phyloP scores from a whole-genome alignment of 1,284 basidiomycete genomes.

The Pascua guehoae region DNA sequence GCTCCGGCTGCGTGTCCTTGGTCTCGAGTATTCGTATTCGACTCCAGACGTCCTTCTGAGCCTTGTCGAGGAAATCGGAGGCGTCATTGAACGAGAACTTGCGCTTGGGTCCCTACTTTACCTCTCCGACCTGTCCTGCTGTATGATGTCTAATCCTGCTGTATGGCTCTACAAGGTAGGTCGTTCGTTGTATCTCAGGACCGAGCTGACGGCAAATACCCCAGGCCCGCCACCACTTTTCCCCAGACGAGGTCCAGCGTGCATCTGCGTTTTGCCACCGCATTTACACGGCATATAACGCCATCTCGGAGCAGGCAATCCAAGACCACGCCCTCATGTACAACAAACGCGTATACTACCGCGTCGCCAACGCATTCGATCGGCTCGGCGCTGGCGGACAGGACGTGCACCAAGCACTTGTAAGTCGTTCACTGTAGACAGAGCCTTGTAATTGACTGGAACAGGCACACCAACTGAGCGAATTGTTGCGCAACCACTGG shows the following conservation, averaged over 20 bases:
- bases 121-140: constrained; percentile 2
- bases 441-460: too few relatives aligned
- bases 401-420: constrained; percentile 1
- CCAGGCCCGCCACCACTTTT: too few relatives aligned
- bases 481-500: too few relatives aligned
- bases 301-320: neutral
- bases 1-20: neutral
- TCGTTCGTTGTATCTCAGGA: too few relatives aligned
- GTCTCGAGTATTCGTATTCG: neutral
- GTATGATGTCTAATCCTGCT: neutral
- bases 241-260: too few relatives aligned
- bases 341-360: constrained; percentile 1
- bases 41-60: neutral
- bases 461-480: too few relatives aligned
- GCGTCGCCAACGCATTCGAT: neutral
- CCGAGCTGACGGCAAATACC: too few relatives aligned
- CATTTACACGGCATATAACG: neutral
- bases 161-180: too few relatives aligned
- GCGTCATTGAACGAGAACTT: neutral
- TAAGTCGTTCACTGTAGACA: neutral
- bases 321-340: constrained; percentile 1
- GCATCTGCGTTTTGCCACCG: too few relatives aligned
- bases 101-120: neutral
- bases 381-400: neutral
- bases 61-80: constrained; percentile 1